Base-by-base conservation (phyloP, 1,284 basidiomycete genomes). In the Microbotryomycetes sp. region DNA sequence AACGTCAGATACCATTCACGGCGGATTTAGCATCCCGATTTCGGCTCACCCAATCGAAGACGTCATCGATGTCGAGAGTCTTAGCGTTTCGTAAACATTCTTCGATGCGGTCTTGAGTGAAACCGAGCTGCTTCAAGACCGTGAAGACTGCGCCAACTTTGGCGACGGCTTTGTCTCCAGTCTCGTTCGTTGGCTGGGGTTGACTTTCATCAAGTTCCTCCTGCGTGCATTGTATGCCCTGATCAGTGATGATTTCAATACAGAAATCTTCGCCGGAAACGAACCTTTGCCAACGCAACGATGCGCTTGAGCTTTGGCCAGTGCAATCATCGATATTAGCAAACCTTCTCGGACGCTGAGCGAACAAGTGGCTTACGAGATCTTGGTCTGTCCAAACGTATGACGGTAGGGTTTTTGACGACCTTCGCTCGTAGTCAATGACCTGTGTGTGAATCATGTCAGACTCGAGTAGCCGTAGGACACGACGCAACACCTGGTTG, bases 401-500 rank as follows among this genome's bases (percentile, higher is more conserved):
- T 47, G 74, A 78, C 12, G 84, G 81, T 55, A 91, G 80, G 0
- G 82, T 81, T 64, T 81, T 84, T 0, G 92, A 82, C 62, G 85
- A 81, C 26, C 90, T 83, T 61, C 86, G 82, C 59, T 98, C 94
- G 65, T 83, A 85, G 64, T 94, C 90, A 63, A 97, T 84, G 19
- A 81, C 78, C 92, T 94, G n/a, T 22, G 4, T 16, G 36, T 12
- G 45, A 1, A 1, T 49, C 45, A 45, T 46, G 26, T 42, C 12
- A 42, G 36, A 1, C 23, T 12, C 26, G n/a, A 7, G n/a, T 15
- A 29, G 55, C n/a, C n/a, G 36, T 42, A 19, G 36, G 12, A 42
- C 36, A 12, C 19, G 9, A 19, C 36, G 36, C 12, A 56, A 36
- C n/a, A n/a, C n/a, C 6, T 26, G 31, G 15, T 45, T 16, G 26